A percentile compares a stretch with the other conserved stretches of the same genome.
Conservation (phyloP, 805 yeast species). For the Spathaspora passalidarum region DNA sequence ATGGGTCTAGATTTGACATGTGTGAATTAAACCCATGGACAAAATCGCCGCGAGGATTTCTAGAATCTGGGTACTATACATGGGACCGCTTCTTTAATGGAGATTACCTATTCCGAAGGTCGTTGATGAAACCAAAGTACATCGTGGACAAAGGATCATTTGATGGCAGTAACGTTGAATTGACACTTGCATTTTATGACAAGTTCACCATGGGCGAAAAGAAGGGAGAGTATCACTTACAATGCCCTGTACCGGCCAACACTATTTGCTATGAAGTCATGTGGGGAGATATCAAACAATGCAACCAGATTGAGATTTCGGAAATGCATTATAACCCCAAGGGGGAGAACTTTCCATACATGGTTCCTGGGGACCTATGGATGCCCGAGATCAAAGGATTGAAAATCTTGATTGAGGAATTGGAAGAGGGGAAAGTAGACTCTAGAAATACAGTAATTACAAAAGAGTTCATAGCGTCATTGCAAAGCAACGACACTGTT, state of each 20-base stretch:
- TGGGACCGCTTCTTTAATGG: slow-evolving; percentile 43
- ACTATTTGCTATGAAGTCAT: slow-evolving; percentile 23
- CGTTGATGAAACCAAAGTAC: slow-evolving; percentile 44
- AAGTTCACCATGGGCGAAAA: slow-evolving; percentile 22
- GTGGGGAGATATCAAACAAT: slow-evolving; percentile 26
- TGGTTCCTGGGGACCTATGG: slow-evolving; percentile 31
- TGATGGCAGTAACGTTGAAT: slow-evolving; percentile 30
- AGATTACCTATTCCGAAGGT: slow-evolving; percentile 37
- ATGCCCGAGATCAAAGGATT: slow-evolving; percentile 40
- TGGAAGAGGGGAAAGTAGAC: slow-evolving; percentile 41
- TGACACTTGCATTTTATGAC: slow-evolving; percentile 23
- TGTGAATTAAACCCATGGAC: slow-evolving; percentile 32
- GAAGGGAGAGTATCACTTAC: slow-evolving; percentile 26
- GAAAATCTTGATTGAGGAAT: slow-evolving; percentile 45
- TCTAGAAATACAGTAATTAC: slow-evolving; percentile 30
- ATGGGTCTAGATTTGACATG: slow-evolving; percentile 14
- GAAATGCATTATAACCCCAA: slow-evolving; percentile 16
- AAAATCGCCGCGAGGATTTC: slow-evolving; percentile 16
- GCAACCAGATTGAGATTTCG: slow-evolving; percentile 23
- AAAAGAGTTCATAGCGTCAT: slow-evolving; percentile 17
- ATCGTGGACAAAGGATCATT: slow-evolving; percentile 12
- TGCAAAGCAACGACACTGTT: slow-evolving; percentile 4
- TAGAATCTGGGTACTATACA: slow-evolving; percentile 36
- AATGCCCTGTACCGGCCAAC: slow-evolving; percentile 23
- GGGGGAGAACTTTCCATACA: slow-evolving; percentile 11